A percentile compares a stretch with the other conserved stretches of the same genome.
These are phyloP conservation scores for Neofusicoccum sp. DNA, from an alignment of 2,329 filamentous ascomycete genomes.

Conservation along the genomic window DNA sequence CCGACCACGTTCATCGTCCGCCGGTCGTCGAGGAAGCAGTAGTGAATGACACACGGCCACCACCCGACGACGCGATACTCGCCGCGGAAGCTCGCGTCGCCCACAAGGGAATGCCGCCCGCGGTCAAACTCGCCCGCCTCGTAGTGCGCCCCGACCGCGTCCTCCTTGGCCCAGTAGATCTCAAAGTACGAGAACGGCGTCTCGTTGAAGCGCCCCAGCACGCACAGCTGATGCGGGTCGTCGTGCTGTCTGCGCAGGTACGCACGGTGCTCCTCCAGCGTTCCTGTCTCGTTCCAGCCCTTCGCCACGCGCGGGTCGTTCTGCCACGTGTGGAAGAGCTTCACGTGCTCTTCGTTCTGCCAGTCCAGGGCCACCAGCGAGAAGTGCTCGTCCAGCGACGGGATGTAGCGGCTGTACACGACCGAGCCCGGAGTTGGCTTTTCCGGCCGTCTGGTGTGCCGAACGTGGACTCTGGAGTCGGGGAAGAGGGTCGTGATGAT, in stretches of 20 bases:
- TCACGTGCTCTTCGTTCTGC: conserved; percentile 61
- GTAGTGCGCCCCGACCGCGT: conserved; percentile 60
- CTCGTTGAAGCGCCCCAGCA: conserved; percentile 71
- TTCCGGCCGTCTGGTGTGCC: conserved; percentile 68
- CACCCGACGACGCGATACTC: conserved; percentile 57
- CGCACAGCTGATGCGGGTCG: conserved; percentile 68
- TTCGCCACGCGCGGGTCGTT: conserved; percentile 78
- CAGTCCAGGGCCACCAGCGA: conserved; percentile 74
- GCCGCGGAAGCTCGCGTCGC: conserved; percentile 55
- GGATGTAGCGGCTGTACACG: conserved; percentile 76
- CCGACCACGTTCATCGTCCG: conserved; percentile 57
- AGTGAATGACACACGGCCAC: conserved; percentile 59
- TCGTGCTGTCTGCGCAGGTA: conserved; percentile 68
- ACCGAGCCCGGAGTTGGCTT: conserved; percentile 70
- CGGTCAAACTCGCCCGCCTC: conserved; percentile 57
- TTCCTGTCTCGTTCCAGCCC: conserved; percentile 78
- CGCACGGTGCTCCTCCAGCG: conserved; percentile 68
- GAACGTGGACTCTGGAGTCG: conserved; percentile 54
- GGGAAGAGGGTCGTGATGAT: conserved; percentile 46
- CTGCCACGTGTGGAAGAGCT: conserved; percentile 75
- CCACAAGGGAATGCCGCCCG: conserved; percentile 61
- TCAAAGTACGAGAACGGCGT: conserved; percentile 75
- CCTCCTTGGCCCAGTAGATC: conserved; percentile 73
- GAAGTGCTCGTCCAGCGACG: conserved; percentile 72
- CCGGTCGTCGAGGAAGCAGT: conserved; percentile 59